phyloP scores from a whole-genome alignment of 1,284 basidiomycete genomes.

The Phylloporus gajari region DNA sequence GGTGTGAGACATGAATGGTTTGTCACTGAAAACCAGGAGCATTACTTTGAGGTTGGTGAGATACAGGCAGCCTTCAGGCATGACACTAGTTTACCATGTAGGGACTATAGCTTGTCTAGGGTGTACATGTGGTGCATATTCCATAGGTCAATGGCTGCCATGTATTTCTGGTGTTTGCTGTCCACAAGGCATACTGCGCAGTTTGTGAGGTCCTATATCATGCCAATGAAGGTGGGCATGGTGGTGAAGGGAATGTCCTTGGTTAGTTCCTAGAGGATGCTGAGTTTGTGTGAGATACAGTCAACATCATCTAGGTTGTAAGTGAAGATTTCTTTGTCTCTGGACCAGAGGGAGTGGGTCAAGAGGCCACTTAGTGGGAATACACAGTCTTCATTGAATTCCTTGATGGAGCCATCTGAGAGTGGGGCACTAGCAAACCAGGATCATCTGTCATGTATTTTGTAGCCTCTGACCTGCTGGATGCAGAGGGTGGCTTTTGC shows the following conservation, averaged over 20 bases:
- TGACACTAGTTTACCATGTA: conserved; percentile 12
- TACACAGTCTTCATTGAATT: conserved; percentile 11
- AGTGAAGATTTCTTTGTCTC: too few species aligned
- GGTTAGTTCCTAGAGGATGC: conserved; percentile 1
- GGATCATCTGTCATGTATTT: background rate
- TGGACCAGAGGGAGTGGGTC: background rate
- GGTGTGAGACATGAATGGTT: too few species aligned
- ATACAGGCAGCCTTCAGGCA: background rate
- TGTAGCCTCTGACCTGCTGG: background rate
- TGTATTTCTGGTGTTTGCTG: background rate
- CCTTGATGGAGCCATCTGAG: background rate
- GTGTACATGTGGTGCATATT: background rate
- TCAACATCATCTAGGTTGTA: background rate
- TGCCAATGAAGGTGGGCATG: background rate
- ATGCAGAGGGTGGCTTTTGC: too few species aligned
- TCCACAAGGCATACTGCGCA: background rate
- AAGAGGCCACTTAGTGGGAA: background rate
- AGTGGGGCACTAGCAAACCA: conserved; percentile 1
- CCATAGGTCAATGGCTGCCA: background rate
- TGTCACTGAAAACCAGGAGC: too few species aligned
- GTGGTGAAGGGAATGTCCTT: background rate
- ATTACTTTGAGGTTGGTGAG: too few species aligned
- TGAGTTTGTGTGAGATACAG: accelerated
- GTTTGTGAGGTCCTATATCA: background rate
- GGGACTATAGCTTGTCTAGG: background rate